Percentiles rank a stretch among this genome's conserved stretches.
phyloP scores from a whole-genome alignment of 306 rosid species.

The Quillaja saponaria region DNA sequence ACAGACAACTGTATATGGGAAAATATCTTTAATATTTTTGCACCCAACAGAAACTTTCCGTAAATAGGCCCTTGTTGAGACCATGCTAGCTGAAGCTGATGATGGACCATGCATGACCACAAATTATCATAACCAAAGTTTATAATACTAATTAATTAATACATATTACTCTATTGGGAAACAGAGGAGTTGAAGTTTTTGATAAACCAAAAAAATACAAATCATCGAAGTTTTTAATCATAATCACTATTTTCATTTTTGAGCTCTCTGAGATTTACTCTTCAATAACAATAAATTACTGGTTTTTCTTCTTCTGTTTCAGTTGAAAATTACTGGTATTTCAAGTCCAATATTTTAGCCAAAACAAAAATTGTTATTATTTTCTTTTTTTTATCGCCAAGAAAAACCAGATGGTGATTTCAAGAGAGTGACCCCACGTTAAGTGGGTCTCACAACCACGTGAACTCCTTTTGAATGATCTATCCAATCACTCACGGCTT shows the following conservation, averaged over 20 bases:
- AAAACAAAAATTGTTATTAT: no score
- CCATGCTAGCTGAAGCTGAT: conserved; percentile 20
- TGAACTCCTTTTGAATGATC: conserved; percentile 40
- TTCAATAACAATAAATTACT: no score
- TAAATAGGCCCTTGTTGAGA: conserved; percentile 31
- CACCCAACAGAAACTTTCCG: background rate
- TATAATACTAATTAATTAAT: no score
- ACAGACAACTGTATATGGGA: conserved; percentile 27
- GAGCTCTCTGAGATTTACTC: no score
- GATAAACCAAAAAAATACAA: no score
- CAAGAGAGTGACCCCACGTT: conserved; percentile 25
- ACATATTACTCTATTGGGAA: background rate
- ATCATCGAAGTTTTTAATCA: no score
- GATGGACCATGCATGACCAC: conserved; percentile 24
- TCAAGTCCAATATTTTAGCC: no score
- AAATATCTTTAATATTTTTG: conserved; percentile 8
- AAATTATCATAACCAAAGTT: conserved; percentile 16
- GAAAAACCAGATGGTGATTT: background rate
- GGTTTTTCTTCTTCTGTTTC: no score
- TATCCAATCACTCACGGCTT: conserved; percentile 40
- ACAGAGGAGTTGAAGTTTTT: no score
- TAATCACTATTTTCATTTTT: no score
- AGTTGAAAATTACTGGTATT: no score
- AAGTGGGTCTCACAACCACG: conserved; percentile 46
- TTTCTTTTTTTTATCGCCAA: no score